These are phyloP conservation scores for Pyrus bretschneideri DNA, from an alignment of 306 rosid genomes.

Conservation along the genomic window DNA sequence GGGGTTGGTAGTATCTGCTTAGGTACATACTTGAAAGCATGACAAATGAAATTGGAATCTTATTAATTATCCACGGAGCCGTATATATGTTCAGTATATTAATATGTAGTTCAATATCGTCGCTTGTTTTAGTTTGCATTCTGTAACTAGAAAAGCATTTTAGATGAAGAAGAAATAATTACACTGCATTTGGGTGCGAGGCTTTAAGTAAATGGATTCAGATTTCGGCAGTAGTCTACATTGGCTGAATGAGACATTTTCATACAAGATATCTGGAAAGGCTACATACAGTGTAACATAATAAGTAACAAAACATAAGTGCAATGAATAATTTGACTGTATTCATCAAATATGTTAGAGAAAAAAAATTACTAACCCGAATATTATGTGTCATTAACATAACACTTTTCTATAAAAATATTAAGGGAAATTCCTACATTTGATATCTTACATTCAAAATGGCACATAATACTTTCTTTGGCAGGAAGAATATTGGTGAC, in stretches of 20 bases:
- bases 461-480: neutral
- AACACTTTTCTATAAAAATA: neutral
- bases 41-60: neutral
- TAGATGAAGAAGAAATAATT: constrained; percentile 1
- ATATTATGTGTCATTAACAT: neutral
- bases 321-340: neutral
- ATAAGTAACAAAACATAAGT: no score
- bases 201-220: neutral
- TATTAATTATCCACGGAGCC: neutral
- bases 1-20: neutral
- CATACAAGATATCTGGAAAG: no score
- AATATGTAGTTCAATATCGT: neutral
- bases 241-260: neutral
- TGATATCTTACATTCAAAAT: neutral
- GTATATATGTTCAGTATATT: neutral
- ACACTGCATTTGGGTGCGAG: neutral
- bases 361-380: neutral
- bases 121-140: neutral
- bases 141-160: neutral
- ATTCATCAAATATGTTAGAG: neutral
- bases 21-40: neutral
- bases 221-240: neutral
- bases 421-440: neutral
- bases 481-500: constrained; percentile 54
- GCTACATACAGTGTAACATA: no score